A percentile compares a stretch with the other conserved stretches of the same genome.
Evolutionary conservation across 768 basidiomycete genomes (phyloP).

Genomic region (Lactarius deliciosus): DNA sequence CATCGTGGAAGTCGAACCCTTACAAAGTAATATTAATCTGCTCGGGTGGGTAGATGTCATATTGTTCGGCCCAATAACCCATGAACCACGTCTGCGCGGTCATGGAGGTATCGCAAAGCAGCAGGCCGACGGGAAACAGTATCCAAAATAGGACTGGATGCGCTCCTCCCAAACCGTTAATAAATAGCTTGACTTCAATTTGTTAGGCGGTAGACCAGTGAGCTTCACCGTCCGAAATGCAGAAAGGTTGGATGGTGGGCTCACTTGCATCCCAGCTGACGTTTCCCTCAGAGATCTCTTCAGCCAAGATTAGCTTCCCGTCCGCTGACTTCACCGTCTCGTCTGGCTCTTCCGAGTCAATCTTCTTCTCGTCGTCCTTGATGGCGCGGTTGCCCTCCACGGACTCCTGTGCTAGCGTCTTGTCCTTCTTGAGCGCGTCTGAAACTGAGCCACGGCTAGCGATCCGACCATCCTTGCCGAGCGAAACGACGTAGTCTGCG

Average conservation of each 20-base stretch:
- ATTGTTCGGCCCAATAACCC: constrained; percentile 48
- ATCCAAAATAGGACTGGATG: constrained; percentile 38
- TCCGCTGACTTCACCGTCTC: constrained; percentile 34
- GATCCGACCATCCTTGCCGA: constrained; percentile 54
- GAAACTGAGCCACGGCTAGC: constrained; percentile 49
- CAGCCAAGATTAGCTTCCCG: constrained; percentile 61
- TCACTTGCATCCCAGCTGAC: constrained; percentile 49
- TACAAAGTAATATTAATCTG: constrained; percentile 40
- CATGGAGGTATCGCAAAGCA: constrained; percentile 31
- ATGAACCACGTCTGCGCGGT: constrained; percentile 43
- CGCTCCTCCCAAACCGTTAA: constrained; percentile 33
- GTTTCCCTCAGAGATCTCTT: constrained; percentile 61
- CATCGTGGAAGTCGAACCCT: constrained; percentile 11
- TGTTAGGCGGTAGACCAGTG: constrained; percentile 24
- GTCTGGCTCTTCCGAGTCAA: constrained; percentile 31
- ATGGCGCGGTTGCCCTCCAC: constrained; percentile 31
- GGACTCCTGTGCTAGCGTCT: constrained; percentile 35
- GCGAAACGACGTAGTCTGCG: constrained; percentile 55
- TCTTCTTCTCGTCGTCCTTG: constrained; percentile 33
- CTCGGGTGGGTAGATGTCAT: constrained; percentile 36
- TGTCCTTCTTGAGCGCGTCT: constrained; percentile 46
- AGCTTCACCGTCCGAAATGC: background rate
- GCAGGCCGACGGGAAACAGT: constrained; percentile 27
- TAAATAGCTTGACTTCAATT: constrained; percentile 36
- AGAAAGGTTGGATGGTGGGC: constrained; percentile 28